Conservation (phyloP, 2,329 filamentous ascomycete genomes). For the Chaetomiaceae sp. region DNA sequence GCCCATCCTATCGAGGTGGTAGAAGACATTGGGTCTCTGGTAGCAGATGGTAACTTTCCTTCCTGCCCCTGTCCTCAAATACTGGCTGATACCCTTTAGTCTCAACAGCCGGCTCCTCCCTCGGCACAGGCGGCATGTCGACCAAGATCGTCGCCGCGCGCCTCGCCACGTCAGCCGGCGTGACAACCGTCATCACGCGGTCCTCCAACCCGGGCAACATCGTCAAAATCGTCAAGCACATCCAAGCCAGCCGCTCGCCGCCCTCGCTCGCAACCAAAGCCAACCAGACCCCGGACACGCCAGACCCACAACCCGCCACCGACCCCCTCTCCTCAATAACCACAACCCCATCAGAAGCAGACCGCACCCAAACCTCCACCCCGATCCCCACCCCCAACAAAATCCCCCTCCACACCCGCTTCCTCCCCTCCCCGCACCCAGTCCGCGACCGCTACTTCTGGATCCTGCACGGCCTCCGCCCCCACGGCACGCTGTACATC, state of each 20-base stretch:
- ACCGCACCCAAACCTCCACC: conserved; percentile 38
- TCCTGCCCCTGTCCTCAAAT: background rate
- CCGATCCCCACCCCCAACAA: conserved; percentile 33
- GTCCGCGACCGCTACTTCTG: conserved; percentile 95
- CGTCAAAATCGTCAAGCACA: conserved; percentile 75
- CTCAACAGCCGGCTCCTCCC: conserved; percentile 78
- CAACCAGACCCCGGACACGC: conserved; percentile 13
- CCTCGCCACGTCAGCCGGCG: conserved; percentile 87
- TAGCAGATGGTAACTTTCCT: conserved; percentile 63
- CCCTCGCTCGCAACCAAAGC: conserved; percentile 28
- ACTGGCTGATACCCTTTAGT: conserved; percentile 45
- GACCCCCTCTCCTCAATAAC: conserved; percentile 37
- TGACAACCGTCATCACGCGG: conserved; percentile 91
- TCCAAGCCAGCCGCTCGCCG: conserved; percentile 56
- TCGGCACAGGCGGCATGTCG: conserved; percentile 95
- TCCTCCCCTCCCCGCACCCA: conserved; percentile 76
- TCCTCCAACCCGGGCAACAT: conserved; percentile 95
- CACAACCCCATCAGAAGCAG: conserved; percentile 34
- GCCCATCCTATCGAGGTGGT: conserved; percentile 89
- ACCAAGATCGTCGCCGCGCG: conserved; percentile 95
- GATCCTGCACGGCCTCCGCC: conserved; percentile 86
- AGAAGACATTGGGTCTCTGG: conserved; percentile 75
- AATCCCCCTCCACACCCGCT: conserved; percentile 79
- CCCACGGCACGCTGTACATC: conserved; percentile 88
- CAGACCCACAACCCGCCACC: conserved; percentile 18